Percentiles rank a stretch among this genome's conserved stretches.
Conservation (phyloP, 192 early-diverging fungal species). For the Entrophospora sp. region DNA sequence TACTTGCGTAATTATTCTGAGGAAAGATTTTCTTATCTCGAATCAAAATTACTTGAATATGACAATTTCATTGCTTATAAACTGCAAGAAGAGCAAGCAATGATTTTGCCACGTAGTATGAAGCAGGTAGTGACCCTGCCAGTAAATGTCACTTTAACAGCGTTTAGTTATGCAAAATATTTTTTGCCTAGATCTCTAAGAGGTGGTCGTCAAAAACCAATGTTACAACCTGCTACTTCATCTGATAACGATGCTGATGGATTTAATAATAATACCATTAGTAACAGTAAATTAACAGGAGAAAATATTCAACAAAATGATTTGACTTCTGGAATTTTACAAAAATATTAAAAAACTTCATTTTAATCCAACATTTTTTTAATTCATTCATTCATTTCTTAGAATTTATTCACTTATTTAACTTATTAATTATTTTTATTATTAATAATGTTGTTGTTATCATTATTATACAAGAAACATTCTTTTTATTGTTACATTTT, state of each 20-base stretch:
- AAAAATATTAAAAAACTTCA: conserved; percentile 9
- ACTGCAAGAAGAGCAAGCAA: conserved; percentile 43
- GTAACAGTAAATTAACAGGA: neutral
- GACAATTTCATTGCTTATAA: conserved; percentile 40
- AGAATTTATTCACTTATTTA: too few relatives aligned
- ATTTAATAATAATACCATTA: neutral
- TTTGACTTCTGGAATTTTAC: neutral
- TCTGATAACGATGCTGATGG: conserved; percentile 14
- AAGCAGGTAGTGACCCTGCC: conserved; percentile 40
- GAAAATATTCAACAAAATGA: neutral
- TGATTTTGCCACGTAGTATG: conserved; percentile 24
- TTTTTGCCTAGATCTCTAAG: conserved; percentile 25
- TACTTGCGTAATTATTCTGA: conserved; percentile 42
- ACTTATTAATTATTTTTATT: too few relatives aligned
- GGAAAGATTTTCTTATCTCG: conserved; percentile 39
- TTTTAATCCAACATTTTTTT: too few relatives aligned
- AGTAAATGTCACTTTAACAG: conserved; percentile 38
- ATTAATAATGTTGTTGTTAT: too few relatives aligned
- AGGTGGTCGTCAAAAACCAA: neutral
- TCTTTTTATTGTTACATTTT: too few relatives aligned
- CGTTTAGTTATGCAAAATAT: conserved; percentile 34
- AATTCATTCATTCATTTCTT: too few relatives aligned
- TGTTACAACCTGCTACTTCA: conserved; percentile 11
- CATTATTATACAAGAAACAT: too few relatives aligned
- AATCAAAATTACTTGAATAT: conserved; percentile 47